phyloP scores from a whole-genome alignment of 805 yeast species.

The Yamadazyma tumulicola region DNA sequence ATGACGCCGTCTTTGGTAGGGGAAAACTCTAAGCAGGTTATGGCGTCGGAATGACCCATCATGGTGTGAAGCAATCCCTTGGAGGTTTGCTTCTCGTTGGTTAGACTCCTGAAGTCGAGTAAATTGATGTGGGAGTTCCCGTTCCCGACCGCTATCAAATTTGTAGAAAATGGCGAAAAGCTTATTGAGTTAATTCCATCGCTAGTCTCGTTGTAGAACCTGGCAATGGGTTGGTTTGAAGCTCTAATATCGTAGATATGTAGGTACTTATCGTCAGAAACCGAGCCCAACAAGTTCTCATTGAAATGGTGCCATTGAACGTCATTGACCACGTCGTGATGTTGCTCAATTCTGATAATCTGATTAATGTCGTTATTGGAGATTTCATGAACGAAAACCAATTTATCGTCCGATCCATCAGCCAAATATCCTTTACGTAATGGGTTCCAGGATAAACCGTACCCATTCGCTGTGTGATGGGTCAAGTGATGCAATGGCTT shows the following conservation, averaged over 20 bases:
- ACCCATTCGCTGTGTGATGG: constrained; percentile 63
- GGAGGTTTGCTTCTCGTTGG: constrained; percentile 5
- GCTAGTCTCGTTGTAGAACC: constrained; percentile 23
- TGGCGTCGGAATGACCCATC: constrained; percentile 75
- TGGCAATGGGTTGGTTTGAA: constrained; percentile 19
- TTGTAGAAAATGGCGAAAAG: constrained; percentile 58
- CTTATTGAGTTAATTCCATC: constrained; percentile 58
- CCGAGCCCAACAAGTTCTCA: constrained; percentile 58
- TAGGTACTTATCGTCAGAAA: constrained; percentile 64
- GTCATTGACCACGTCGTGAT: constrained; percentile 67
- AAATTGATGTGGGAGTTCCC: constrained; percentile 63
- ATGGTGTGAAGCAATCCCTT: constrained; percentile 57
- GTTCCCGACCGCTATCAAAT: constrained; percentile 67
- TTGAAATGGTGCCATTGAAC: constrained; percentile 65
- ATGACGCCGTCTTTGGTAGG: constrained; percentile 74
- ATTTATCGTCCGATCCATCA: constrained; percentile 64
- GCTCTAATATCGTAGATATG: constrained; percentile 53
- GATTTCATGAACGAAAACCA: constrained; percentile 61
- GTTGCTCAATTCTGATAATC: constrained; percentile 21
- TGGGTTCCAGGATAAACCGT: constrained; percentile 68
- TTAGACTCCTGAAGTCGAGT: constrained; percentile 56
- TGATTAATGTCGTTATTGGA: constrained; percentile 5
- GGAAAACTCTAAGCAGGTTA: constrained; percentile 74
- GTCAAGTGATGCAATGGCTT: constrained; percentile 19
- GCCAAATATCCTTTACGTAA: constrained; percentile 45